phyloP scores from a whole-genome alignment of 2,329 filamentous ascomycete species.

The Colletotrichum falcatum region DNA sequence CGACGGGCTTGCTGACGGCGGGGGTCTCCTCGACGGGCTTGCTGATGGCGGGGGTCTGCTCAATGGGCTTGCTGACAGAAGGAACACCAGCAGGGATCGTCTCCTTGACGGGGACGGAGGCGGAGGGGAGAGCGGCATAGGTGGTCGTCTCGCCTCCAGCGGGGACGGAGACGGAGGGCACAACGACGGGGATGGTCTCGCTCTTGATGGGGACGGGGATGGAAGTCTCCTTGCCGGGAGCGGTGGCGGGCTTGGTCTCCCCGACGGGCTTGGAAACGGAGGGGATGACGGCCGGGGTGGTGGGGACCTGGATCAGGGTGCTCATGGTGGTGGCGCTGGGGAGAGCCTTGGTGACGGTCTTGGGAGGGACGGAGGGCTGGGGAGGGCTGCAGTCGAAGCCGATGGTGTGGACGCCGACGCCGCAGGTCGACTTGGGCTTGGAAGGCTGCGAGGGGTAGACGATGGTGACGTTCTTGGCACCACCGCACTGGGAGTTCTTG shows the following conservation, averaged over 20 bases:
- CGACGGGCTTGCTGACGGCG: conserved; percentile 30
- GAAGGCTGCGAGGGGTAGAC: conserved; percentile 69
- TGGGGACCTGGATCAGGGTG: conserved; percentile 40
- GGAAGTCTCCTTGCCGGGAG: conserved; percentile 31
- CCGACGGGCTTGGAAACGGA: conserved; percentile 39
- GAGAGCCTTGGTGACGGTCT: conserved; percentile 35
- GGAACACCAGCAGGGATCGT: conserved; percentile 33
- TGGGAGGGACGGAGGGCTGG: conserved; percentile 37
- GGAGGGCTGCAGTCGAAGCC: conserved; percentile 74
- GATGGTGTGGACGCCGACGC: conserved; percentile 79
- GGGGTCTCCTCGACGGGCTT: conserved; percentile 40
- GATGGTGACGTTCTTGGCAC: conserved; percentile 84
- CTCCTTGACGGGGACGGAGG: conserved; percentile 35
- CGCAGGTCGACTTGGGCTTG: conserved; percentile 70
- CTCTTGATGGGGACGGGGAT: too few relatives aligned
- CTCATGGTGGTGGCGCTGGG: conserved; percentile 37
- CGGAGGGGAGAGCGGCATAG: conserved; percentile 25
- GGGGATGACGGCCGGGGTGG: conserved; percentile 42
- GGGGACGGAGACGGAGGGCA: conserved; percentile 29
- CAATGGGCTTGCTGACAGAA: conserved; percentile 31
- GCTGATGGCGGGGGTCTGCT: conserved; percentile 19
- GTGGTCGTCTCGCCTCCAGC: conserved; percentile 41
- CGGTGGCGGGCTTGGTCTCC: conserved; percentile 35
- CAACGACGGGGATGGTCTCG: conserved; percentile 22
- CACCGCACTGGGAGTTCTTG: conserved; percentile 91